Conservation (phyloP, 2,329 filamentous ascomycete species). For the Xenoacremonium recifei region DNA sequence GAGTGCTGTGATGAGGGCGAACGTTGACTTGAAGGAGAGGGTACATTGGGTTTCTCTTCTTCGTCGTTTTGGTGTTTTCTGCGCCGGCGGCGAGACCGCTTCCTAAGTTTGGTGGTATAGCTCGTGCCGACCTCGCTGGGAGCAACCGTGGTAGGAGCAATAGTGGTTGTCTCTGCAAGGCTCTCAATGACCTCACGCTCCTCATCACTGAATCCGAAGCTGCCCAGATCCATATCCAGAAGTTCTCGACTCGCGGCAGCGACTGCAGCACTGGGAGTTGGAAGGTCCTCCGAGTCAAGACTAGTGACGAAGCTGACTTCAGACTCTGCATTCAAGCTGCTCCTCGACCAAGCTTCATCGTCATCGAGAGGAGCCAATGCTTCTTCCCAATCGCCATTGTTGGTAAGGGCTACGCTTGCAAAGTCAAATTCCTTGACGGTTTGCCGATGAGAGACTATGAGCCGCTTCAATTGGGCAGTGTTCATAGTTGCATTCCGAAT, state of each 20-base stretch:
- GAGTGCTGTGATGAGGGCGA: slow-evolving; percentile 17
- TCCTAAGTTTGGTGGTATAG: slow-evolving; percentile 50
- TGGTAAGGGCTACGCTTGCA: slow-evolving; percentile 68
- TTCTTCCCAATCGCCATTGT: slow-evolving; percentile 74
- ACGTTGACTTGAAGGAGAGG: slow-evolving; percentile 16
- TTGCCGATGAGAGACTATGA: slow-evolving; percentile 65
- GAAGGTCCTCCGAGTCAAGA: slow-evolving; percentile 37
- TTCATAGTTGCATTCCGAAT: slow-evolving; percentile 73
- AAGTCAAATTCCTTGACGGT: slow-evolving; percentile 78
- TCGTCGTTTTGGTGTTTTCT: slow-evolving; percentile 35
- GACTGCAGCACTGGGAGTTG: slow-evolving; percentile 52
- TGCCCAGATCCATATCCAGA: slow-evolving; percentile 37
- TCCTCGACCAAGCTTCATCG: slow-evolving; percentile 39
- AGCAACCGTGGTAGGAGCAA: not conserved
- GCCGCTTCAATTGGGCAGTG: slow-evolving; percentile 64
- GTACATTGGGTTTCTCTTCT: slow-evolving; percentile 16
- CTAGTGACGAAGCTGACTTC: slow-evolving; percentile 33
- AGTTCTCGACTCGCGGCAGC: slow-evolving; percentile 52
- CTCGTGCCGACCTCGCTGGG: slow-evolving; percentile 26
- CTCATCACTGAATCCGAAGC: slow-evolving; percentile 35
- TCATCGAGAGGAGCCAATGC: slow-evolving; percentile 68
- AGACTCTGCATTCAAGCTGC: slow-evolving; percentile 25
- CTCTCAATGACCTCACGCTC: slow-evolving; percentile 31
- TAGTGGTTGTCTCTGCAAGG: slow-evolving; percentile 32
- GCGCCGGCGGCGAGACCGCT: slow-evolving; percentile 36